Percentiles rank a stretch among this genome's conserved stretches.
These are phyloP conservation scores for Tulasnella sp. DNA, from an alignment of 768 basidiomycete genomes.

Conservation along the genomic window DNA sequence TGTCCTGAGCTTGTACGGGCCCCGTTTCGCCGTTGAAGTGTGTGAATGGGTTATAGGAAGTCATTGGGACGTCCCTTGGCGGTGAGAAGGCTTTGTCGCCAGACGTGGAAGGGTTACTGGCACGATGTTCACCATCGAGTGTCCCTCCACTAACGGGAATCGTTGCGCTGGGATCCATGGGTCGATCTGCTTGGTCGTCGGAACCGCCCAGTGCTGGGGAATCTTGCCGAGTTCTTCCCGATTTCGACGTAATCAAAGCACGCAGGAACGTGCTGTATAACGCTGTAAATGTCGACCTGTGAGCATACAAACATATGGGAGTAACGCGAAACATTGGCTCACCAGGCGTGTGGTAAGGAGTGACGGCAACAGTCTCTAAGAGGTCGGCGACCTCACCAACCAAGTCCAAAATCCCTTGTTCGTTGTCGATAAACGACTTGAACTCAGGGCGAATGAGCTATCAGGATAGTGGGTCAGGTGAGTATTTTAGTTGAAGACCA, in stretches of 20 bases:
- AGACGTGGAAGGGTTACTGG: too few species aligned
- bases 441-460: constrained; percentile 80
- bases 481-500: background rate
- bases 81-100: too few species aligned
- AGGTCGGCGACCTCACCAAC: constrained; percentile 73
- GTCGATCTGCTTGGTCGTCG: constrained; percentile 8
- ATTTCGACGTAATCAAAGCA: constrained; percentile 53
- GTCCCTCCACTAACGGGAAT: too few species aligned
- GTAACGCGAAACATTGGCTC: background rate
- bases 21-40: constrained; percentile 77
- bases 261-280: constrained; percentile 77
- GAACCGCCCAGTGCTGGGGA: constrained; percentile 2
- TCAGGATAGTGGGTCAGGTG: background rate
- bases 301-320: background rate
- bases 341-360: constrained; percentile 66
- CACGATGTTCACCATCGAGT: too few species aligned
- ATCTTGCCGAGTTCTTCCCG: constrained; percentile 15
- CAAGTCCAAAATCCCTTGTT: constrained; percentile 53
- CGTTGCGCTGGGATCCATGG: background rate
- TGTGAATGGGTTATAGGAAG: background rate
- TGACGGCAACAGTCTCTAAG: constrained; percentile 64
- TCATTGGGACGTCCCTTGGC: constrained; percentile 11
- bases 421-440: constrained; percentile 58
- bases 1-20: constrained; percentile 48
- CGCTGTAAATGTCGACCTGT: constrained; percentile 27